Percentiles rank a stretch among this genome's conserved stretches.
These are phyloP conservation scores for Protomyces macrosporus DNA, from an alignment of 1,139 yeast genomes.

Conservation along the genomic window DNA sequence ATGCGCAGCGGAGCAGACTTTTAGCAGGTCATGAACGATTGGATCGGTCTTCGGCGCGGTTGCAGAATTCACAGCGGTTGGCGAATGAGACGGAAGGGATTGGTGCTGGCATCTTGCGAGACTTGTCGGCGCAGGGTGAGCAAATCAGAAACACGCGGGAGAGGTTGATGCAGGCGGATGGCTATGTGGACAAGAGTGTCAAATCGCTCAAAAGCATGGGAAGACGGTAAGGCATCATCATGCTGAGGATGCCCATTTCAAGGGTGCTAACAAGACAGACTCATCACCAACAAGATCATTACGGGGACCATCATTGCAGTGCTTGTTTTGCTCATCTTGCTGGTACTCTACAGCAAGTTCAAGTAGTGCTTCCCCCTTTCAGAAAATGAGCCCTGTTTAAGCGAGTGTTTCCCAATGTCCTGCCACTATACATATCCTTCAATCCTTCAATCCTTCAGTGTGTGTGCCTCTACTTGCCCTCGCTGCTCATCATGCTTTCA, in stretches of 20 bases:
- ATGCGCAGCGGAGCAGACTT: conserved; percentile 75
- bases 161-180: conserved; percentile 73
- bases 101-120: conserved; percentile 86
- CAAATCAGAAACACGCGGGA: conserved; percentile 76
- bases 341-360: conserved; percentile 83
- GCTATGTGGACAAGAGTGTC: conserved; percentile 83
- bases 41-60: conserved; percentile 75
- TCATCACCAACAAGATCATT: conserved; percentile 90
- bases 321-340: conserved; percentile 69
- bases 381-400: too few relatives aligned
- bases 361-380: neutral
- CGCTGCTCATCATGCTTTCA: conserved; percentile 49
- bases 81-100: conserved; percentile 89
- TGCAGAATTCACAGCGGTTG: conserved; percentile 79
- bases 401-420: too few relatives aligned
- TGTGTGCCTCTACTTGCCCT: neutral
- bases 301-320: conserved; percentile 94
- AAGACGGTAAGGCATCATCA: conserved; percentile 42
- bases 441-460: too few relatives aligned
- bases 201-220: conserved; percentile 88
- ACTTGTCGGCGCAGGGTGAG: conserved; percentile 87
- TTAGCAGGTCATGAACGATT: conserved; percentile 73
- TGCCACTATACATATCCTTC: too few relatives aligned
- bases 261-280: conserved; percentile 41
- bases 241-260: neutral